Base-by-base conservation (phyloP, 192 early-diverging fungal genomes). In the Coemansia sp. region DNA sequence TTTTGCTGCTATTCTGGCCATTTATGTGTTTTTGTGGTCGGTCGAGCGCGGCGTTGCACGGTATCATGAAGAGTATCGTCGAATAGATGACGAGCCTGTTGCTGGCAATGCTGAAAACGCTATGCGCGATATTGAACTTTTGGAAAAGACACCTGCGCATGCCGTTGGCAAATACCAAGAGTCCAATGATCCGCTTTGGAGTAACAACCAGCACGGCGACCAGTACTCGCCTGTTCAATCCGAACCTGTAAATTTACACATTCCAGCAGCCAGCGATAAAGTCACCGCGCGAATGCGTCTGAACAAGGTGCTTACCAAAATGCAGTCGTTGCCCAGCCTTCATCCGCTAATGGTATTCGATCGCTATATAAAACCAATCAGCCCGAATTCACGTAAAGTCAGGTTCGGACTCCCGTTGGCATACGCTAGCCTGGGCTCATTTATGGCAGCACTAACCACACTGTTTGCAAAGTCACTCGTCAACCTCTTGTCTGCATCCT, bases 391-490 rank as follows among this genome's bases (percentile, higher is more conserved):
- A 1, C 66, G 78, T 19, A 39, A 66, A 25, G 84, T 89, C 3
- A 67, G 82, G 24, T 84, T 86, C 57, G 79, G 82, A 37, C 76
- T 93, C 2, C 91, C 91, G 3, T 59, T 93, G 24, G 69, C 86
- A 0, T 93, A 93, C 60, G 90, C 91, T 2, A 80, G 85, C 7
- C 62, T 93, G 52, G 91, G 90, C 25, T 89, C 88, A 1, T 78
- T 89, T 54, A 91, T 93, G 90, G 91, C 86, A 0, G 86, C 89
- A 5, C 79, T 91, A 29, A 90, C 89, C 17, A 88, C 88, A 0
- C 67, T 93, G 27, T 92, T 91, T 86, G 91, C 91, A 57, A 93
- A 93, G 65, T 83, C 88, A n/a, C 83, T 90, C 7, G 86, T 92
- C 60, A 86, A 93, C 57, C 74, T 93, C 66, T 66, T 93, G 35